A percentile compares a stretch with the other conserved stretches of the same genome.
Evolutionary conservation across 108 stramenopile species (phyloP).

Genomic region (Seminavis robusta): DNA sequence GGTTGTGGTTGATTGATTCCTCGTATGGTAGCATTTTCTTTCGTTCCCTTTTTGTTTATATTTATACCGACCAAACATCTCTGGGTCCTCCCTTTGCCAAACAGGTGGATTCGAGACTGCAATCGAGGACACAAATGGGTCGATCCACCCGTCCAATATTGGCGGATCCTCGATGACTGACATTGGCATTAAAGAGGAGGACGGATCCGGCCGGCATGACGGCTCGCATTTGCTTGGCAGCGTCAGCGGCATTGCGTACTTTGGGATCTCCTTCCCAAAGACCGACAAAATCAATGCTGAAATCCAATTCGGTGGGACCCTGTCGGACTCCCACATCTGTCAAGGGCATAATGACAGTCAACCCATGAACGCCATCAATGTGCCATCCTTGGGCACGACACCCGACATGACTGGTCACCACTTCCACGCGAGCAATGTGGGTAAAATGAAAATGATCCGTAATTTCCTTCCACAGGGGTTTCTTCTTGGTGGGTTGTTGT

Average conservation of each 20-base stretch:
- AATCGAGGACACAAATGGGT: no score
- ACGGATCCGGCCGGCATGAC: background rate
- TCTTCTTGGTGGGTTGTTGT: no score
- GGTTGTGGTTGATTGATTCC: no score
- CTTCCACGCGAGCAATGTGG: background rate
- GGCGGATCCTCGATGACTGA: no score
- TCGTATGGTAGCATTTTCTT: no score
- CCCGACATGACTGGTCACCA: background rate
- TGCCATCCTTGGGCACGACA: background rate
- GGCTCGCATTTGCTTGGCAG: background rate
- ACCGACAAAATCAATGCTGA: background rate
- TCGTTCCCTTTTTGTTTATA: no score
- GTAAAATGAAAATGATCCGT: background rate
- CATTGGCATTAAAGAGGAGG: background rate
- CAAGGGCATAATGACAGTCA: background rate
- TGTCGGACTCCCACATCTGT: background rate
- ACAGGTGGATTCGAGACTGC: no score
- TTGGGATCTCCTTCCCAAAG: background rate
- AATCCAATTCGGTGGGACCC: background rate
- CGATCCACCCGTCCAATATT: no score
- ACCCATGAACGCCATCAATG: background rate
- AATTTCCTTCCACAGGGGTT: background rate
- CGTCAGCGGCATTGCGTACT: background rate
- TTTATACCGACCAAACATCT: no score
- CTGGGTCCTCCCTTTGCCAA: no score